Conservation (phyloP, 495 filamentous ascomycete species). For the Aspergillus coremiiformis region DNA sequence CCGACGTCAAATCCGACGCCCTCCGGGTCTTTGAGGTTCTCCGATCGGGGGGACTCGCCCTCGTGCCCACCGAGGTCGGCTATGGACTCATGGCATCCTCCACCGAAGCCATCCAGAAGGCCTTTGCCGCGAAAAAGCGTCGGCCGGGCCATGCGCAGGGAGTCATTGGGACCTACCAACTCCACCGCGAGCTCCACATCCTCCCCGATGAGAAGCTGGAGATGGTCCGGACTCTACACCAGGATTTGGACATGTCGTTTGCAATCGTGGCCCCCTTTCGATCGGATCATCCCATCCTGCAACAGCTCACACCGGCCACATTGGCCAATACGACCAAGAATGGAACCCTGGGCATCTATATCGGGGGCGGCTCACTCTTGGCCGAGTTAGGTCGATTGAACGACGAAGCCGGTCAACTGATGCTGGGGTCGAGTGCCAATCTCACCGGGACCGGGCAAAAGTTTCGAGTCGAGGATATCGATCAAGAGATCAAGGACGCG, state of each 20-base stretch:
- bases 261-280: conserved; percentile 14
- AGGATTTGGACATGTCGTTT: conserved; percentile 21
- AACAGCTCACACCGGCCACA: conserved; percentile 1
- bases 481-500: conserved; percentile 14
- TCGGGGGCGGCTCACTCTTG: conserved; percentile 15
- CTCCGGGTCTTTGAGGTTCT: not conserved
- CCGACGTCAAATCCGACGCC: not conserved
- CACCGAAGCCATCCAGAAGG: conserved; percentile 13
- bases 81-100: conserved; percentile 23
- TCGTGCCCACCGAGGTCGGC: conserved; percentile 22
- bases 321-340: conserved; percentile 13
- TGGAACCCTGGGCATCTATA: conserved; percentile 17
- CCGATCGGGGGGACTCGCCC: conserved; percentile 12
- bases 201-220: conserved; percentile 13
- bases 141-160: conserved; percentile 17
- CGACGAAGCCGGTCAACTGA: conserved; percentile 12
- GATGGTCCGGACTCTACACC: conserved; percentile 19
- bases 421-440: conserved; percentile 24
- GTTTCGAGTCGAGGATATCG: conserved; percentile 26
- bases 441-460: conserved; percentile 22
- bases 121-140: conserved; percentile 20
- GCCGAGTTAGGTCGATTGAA: conserved; percentile 17
- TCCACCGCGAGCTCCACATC: conserved; percentile 18
- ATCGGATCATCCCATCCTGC: conserved; percentile 8
- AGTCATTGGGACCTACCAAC: conserved; percentile 18